Evolutionary conservation across 2,329 filamentous ascomycete species (phyloP).

Genomic region (Colletotrichum gloeosporioides): DNA sequence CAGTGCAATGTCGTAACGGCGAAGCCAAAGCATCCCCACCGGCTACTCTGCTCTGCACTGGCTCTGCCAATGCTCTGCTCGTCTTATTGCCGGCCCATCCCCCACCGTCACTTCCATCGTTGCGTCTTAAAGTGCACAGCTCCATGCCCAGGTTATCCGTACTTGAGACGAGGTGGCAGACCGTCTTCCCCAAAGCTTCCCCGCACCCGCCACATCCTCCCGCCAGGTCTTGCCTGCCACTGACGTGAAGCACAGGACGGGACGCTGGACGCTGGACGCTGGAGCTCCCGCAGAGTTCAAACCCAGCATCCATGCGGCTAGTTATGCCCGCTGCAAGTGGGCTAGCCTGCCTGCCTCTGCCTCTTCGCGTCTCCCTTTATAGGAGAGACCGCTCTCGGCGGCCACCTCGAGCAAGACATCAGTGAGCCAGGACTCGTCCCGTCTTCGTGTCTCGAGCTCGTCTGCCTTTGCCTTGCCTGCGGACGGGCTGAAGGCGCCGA

Average conservation of each 20-base stretch:
- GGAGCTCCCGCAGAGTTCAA: background rate
- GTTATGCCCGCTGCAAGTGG: background rate
- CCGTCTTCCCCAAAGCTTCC: background rate
- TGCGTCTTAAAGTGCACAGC: background rate
- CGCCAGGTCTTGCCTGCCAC: background rate
- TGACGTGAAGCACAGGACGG: background rate
- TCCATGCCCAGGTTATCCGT: background rate
- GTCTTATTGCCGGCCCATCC: background rate
- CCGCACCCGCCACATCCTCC: slow-evolving; percentile 1
- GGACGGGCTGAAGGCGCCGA: background rate
- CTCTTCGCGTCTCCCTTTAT: background rate
- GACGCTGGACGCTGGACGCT: background rate
- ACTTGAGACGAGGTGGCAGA: background rate
- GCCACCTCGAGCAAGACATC: background rate
- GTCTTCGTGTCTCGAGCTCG: background rate
- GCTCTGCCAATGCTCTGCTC: background rate
- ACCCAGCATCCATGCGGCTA: background rate
- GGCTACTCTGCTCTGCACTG: background rate
- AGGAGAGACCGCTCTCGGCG: background rate
- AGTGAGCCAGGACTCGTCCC: background rate
- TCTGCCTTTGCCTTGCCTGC: background rate
- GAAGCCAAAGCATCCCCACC: background rate
- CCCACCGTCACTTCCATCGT: background rate
- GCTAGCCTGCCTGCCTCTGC: background rate
- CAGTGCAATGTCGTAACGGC: background rate